phyloP scores from a whole-genome alignment of 768 basidiomycete species.

The Lactarius akahatsu region DNA sequence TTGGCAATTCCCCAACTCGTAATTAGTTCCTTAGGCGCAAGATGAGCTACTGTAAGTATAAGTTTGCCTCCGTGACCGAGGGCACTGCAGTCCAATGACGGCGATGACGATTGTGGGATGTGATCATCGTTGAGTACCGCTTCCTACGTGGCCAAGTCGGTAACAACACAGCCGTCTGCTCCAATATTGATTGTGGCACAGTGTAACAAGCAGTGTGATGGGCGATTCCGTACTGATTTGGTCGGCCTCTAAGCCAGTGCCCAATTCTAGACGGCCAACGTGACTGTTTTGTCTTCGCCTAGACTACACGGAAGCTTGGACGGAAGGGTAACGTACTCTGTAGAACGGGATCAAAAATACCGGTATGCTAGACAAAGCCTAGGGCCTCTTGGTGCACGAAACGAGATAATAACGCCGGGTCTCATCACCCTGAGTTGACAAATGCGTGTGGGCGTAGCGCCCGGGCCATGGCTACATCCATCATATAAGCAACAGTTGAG shows the following conservation, averaged over 20 bases:
- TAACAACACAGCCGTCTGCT: background rate
- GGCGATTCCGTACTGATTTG: too few species aligned
- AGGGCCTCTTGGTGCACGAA: background rate
- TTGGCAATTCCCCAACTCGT: background rate
- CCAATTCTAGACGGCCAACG: conserved; percentile 1
- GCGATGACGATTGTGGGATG: too few species aligned
- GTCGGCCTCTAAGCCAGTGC: background rate
- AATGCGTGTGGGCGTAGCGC: conserved; percentile 6
- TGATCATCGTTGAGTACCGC: too few species aligned
- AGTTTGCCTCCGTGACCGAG: too few species aligned
- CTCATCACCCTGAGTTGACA: background rate
- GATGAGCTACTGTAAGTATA: background rate
- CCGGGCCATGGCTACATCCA: background rate
- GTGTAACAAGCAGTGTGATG: too few species aligned
- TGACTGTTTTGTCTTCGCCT: background rate
- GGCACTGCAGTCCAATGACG: too few species aligned
- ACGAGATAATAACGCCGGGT: conserved; percentile 17
- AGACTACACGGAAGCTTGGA: background rate
- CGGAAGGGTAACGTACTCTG: background rate
- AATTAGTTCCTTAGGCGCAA: background rate
- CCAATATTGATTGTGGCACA: background rate
- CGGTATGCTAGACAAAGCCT: background rate
- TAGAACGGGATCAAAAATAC: conserved; percentile 1
- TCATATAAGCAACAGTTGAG: background rate
- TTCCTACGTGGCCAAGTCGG: background rate